Percentiles rank a stretch among this genome's conserved stretches.
These are phyloP conservation scores for Microcyclospora pomicola DNA, from an alignment of 2,329 filamentous ascomycete species.

Conservation along the genomic window DNA sequence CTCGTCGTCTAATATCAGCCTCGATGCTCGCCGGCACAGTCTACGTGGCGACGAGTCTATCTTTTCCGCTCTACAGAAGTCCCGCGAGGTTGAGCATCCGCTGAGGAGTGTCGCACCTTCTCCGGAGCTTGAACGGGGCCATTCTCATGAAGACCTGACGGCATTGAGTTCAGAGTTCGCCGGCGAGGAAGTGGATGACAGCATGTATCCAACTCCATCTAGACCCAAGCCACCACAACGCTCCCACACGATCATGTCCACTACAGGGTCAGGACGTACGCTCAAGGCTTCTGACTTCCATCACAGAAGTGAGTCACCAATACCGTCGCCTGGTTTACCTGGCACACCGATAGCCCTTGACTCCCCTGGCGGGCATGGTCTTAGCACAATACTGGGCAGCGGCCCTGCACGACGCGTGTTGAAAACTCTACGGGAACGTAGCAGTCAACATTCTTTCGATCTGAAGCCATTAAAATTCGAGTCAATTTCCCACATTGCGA, in stretches of 20 bases:
- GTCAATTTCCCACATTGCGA: conserved; percentile 49
- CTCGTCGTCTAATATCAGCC: conserved; percentile 41
- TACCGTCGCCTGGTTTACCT: conserved; percentile 29
- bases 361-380: conserved; percentile 27
- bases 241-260: conserved; percentile 28
- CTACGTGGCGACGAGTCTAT: conserved; percentile 45
- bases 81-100: conserved; percentile 51
- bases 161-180: too few species aligned
- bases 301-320: conserved; percentile 22
- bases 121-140: conserved; percentile 34
- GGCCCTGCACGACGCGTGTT: conserved; percentile 33
- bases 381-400: conserved; percentile 31
- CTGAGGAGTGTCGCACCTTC: conserved; percentile 61
- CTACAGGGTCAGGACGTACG: conserved; percentile 31
- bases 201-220: conserved; percentile 8
- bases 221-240: conserved; percentile 24
- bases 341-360: conserved; percentile 31
- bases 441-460: conserved; percentile 32
- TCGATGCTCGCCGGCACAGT: conserved; percentile 42
- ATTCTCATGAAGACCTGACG: neutral
- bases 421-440: conserved; percentile 30
- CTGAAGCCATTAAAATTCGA: conserved; percentile 28
- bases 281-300: conserved; percentile 29
- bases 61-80: conserved; percentile 36
- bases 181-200: conserved; percentile 4